phyloP scores from a whole-genome alignment of 1,139 yeast genomes.

The Suhomyces atakaporum region DNA sequence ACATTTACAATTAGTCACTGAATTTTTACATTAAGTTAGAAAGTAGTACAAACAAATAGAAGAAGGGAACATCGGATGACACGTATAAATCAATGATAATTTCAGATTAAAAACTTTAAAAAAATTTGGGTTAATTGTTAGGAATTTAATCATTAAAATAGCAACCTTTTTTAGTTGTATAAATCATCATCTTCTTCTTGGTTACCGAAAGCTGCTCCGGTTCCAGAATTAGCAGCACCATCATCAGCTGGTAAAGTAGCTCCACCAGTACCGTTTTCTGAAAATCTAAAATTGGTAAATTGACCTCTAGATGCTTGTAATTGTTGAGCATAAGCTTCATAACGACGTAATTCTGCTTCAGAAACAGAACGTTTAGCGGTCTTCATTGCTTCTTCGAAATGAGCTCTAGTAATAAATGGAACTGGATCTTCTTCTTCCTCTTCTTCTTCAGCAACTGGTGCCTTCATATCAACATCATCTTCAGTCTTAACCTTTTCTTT shows the following conservation, averaged over 20 bases:
- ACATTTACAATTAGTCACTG: neutral
- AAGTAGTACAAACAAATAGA: slow-evolving; percentile 1
- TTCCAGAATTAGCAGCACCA: slow-evolving; percentile 78
- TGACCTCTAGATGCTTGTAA: slow-evolving; percentile 95
- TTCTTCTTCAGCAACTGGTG: slow-evolving; percentile 35
- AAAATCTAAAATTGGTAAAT: slow-evolving; percentile 72
- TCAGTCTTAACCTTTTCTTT: slow-evolving; percentile 45
- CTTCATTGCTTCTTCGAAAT: slow-evolving; percentile 99
- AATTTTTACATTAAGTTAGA: slow-evolving; percentile 1
- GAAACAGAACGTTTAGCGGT: slow-evolving; percentile 97
- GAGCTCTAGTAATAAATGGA: slow-evolving; percentile 89
- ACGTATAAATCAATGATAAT: neutral
- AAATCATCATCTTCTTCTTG: slow-evolving; percentile 95
- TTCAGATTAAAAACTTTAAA: no score
- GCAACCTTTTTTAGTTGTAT: slow-evolving; percentile 56
- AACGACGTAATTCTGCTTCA: slow-evolving; percentile 96
- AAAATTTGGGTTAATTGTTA: no score
- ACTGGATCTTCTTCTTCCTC: slow-evolving; percentile 83
- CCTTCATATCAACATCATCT: slow-evolving; percentile 66
- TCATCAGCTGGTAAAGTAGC: slow-evolving; percentile 23
- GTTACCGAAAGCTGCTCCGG: slow-evolving; percentile 69
- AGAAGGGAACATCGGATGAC: neutral
- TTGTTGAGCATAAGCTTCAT: slow-evolving; percentile 98
- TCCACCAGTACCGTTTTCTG: slow-evolving; percentile 48
- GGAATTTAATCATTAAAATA: no score